phyloP scores from a whole-genome alignment of 2,329 filamentous ascomycete species.

The Chaetomiaceae sp. region DNA sequence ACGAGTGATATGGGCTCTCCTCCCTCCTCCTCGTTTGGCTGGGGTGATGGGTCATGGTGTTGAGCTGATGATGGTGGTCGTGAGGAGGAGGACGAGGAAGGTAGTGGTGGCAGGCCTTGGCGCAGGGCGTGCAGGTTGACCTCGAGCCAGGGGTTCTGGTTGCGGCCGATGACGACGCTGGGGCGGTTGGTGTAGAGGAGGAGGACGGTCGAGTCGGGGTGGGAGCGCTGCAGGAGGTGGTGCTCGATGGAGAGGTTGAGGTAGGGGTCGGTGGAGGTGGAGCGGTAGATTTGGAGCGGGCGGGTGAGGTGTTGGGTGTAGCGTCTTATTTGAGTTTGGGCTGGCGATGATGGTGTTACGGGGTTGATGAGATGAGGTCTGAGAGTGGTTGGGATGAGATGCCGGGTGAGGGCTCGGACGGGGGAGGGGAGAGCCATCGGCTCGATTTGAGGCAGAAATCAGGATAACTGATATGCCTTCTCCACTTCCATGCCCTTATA shows the following conservation, averaged over 20 bases:
- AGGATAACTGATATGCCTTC: not conserved
- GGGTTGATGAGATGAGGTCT: not conserved
- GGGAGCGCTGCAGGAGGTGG: slow-evolving; percentile 72
- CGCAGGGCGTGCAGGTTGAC: slow-evolving; percentile 65
- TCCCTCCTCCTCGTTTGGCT: not conserved
- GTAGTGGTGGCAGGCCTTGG: slow-evolving; percentile 21
- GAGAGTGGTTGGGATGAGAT: not conserved
- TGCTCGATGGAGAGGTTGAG: slow-evolving; percentile 94
- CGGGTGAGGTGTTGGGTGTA: slow-evolving; percentile 14
- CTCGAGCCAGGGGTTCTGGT: slow-evolving; percentile 97
- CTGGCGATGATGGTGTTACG: not conserved
- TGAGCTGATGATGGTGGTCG: slow-evolving; percentile 12
- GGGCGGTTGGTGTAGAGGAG: slow-evolving; percentile 87
- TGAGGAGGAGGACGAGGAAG: too few species aligned
- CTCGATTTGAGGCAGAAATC: not conserved
- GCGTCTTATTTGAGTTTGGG: not conserved
- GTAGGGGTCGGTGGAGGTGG: slow-evolving; percentile 67
- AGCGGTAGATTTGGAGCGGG: slow-evolving; percentile 64
- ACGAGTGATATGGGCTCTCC: slow-evolving; percentile 54
- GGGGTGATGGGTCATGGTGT: not conserved
- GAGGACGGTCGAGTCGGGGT: slow-evolving; percentile 68
- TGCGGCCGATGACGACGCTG: slow-evolving; percentile 86
- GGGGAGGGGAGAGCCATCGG: slow-evolving; percentile 3
- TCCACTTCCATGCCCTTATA: too few species aligned
- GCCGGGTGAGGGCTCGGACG: not conserved